Evolutionary conservation across 2,329 filamentous ascomycete genomes (phyloP), one percentile per base, ranked within the genome.

Genomic region (Trichoderma citrinoviride): DNA sequence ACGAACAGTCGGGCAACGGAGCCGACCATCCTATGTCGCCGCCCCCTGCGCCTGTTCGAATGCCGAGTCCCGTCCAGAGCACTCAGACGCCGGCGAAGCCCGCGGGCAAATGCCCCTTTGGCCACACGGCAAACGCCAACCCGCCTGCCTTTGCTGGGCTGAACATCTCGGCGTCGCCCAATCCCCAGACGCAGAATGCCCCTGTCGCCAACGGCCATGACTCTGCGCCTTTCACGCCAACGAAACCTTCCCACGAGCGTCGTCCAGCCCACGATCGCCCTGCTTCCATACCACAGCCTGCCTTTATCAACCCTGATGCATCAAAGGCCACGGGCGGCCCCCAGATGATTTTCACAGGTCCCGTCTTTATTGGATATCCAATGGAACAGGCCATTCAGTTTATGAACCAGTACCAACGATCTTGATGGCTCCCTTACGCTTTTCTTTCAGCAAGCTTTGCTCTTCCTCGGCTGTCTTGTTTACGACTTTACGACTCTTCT

Each of bases 351-450:
- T 97, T 97, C 73, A 96, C 91, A 8, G 94, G 94, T 0, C 94
- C 94, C 0, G 93, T 97, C 0, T 97, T 97, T 73, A 92, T 98
- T 71, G 94, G 94, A 0, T 97, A 97, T 72, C 87, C 90, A 10
- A 85, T 92, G 67, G 91, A 96, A 66, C 89, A 96, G 74, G 90
- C 91, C n/a, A 85, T 91, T 25, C 82, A 86, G 62, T 83, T 96
- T 58, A 84, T 96, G 80, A 87, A 90, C 70, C 82, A 86, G 63
- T 83, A 81, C 66, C 82, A 74, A 71, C 70, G 71, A 62, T 69
- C 64, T 55, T 69, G 70, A 68, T 73, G 54, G 74, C 23, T 3
- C 40, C 29, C 41, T 57, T 61, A 25, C 23, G 43, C 33, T 61
- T 27, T 27, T 66, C 47, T 58, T 61, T 60, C 69, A 67, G 66